Evolutionary conservation across 805 yeast species (phyloP).

Genomic region (Yarrowia phangngaensis): DNA sequence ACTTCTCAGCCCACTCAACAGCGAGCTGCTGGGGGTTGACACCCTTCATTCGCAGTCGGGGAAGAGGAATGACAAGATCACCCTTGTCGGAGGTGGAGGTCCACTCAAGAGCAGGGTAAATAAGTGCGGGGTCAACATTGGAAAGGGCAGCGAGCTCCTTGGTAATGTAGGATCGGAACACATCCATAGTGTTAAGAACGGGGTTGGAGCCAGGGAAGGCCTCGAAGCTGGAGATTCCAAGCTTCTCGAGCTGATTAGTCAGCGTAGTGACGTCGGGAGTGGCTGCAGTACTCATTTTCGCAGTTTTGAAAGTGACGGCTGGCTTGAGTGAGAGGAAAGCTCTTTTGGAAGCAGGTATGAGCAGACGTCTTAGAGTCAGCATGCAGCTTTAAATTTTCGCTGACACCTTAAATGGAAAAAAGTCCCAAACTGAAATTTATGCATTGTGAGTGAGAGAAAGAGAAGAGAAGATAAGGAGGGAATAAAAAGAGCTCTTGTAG

Average conservation of each 20-base stretch:
- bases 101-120: constrained; percentile 83
- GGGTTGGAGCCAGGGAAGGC: constrained; percentile 59
- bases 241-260: constrained; percentile 25
- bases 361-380: constrained; percentile 20
- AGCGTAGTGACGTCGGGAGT: constrained; percentile 8
- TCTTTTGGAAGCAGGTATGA: constrained; percentile 8
- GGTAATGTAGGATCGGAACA: constrained; percentile 85
- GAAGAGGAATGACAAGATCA: constrained; percentile 87
- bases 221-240: constrained; percentile 28
- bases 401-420: too few species aligned
- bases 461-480: too few species aligned
- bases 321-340: background rate
- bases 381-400: constrained; percentile 25
- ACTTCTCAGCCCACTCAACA: constrained; percentile 68
- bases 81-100: constrained; percentile 85
- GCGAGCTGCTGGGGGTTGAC: constrained; percentile 78
- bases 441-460: too few species aligned
- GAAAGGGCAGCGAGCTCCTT: constrained; percentile 69
- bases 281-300: constrained; percentile 17
- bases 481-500: too few species aligned
- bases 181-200: constrained; percentile 73
- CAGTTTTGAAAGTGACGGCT: background rate
- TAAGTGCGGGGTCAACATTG: constrained; percentile 63
- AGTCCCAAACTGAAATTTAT: too few species aligned
- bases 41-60: constrained; percentile 79